These are phyloP conservation scores for Cladophialophora exuberans DNA, from an alignment of 2,329 filamentous ascomycete species.

Conservation along the genomic window DNA sequence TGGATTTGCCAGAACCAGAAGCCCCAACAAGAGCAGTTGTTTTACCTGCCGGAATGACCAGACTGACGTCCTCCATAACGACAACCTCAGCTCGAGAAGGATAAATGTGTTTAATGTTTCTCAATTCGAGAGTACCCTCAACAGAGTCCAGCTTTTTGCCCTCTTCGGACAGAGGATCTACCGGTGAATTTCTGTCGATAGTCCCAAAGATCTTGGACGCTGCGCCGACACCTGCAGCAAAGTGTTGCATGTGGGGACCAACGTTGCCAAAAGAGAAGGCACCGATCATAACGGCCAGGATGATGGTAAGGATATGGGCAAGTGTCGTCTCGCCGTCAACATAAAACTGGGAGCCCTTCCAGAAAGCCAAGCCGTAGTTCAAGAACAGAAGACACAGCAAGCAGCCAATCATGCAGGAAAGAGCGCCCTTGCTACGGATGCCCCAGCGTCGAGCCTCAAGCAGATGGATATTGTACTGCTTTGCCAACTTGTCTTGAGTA, in stretches of 20 bases:
- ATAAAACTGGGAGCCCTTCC: slow-evolving; percentile 77
- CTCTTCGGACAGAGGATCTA: slow-evolving; percentile 72
- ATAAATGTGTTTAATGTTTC: slow-evolving; percentile 88
- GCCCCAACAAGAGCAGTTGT: slow-evolving; percentile 91
- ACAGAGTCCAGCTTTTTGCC: slow-evolving; percentile 76
- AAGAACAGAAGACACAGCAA: slow-evolving; percentile 86
- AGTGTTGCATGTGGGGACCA: slow-evolving; percentile 82
- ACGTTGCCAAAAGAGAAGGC: slow-evolving; percentile 90
- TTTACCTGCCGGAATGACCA: slow-evolving; percentile 84
- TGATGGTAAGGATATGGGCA: slow-evolving; percentile 76
- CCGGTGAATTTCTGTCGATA: slow-evolving; percentile 83
- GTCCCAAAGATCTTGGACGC: slow-evolving; percentile 91
- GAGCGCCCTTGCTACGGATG: slow-evolving; percentile 70
- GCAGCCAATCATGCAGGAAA: slow-evolving; percentile 77
- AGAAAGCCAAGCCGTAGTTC: slow-evolving; percentile 86
- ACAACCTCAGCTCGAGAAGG: slow-evolving; percentile 88
- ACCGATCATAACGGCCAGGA: slow-evolving; percentile 90
- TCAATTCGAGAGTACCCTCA: slow-evolving; percentile 77
- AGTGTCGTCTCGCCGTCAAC: slow-evolving; percentile 68
- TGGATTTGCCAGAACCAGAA: slow-evolving; percentile 92
- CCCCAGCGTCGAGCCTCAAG: slow-evolving; percentile 74
- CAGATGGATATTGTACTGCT: slow-evolving; percentile 79
- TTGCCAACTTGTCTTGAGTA: slow-evolving; percentile 87
- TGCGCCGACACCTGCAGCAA: slow-evolving; percentile 79
- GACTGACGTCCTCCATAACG: slow-evolving; percentile 81